Percentiles rank a stretch among this genome's conserved stretches.
Evolutionary conservation across 2,329 filamentous ascomycete species (phyloP).

Genomic region (Basipetospora chlamydospora): DNA sequence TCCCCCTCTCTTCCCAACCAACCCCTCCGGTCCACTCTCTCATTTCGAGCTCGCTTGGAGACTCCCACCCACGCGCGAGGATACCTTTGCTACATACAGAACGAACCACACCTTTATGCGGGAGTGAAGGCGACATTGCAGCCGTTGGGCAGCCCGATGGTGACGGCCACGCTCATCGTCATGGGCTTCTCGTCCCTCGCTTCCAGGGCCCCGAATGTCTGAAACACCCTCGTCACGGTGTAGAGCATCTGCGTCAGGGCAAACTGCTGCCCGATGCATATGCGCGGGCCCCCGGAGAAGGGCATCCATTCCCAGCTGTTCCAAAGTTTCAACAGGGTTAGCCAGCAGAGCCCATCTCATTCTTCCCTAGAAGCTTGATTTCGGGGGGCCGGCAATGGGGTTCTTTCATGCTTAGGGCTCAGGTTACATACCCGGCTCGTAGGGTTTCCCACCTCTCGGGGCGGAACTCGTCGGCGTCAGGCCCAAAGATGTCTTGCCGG

Average conservation of each 20-base stretch:
- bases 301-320: constrained; percentile 3
- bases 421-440: neutral
- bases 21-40: no score
- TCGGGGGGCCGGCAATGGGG: no score
- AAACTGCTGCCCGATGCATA: constrained; percentile 3
- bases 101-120: neutral
- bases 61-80: no score
- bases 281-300: constrained; percentile 6
- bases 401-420: no score
- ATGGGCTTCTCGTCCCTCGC: neutral
- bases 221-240: neutral
- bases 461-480: constrained; percentile 3
- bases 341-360: neutral
- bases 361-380: neutral
- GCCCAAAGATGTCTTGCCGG: neutral
- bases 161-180: neutral
- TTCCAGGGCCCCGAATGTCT: neutral
- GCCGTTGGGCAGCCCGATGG: neutral
- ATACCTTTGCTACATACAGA: no score
- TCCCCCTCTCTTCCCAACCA: no score
- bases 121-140: constrained; percentile 1
- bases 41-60: no score
- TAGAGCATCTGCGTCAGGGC: neutral
- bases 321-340: neutral
- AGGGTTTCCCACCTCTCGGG: constrained; percentile 5